Conservation (phyloP, 495 filamentous ascomycete species). For the Trichoderma orchidacearum region DNA sequence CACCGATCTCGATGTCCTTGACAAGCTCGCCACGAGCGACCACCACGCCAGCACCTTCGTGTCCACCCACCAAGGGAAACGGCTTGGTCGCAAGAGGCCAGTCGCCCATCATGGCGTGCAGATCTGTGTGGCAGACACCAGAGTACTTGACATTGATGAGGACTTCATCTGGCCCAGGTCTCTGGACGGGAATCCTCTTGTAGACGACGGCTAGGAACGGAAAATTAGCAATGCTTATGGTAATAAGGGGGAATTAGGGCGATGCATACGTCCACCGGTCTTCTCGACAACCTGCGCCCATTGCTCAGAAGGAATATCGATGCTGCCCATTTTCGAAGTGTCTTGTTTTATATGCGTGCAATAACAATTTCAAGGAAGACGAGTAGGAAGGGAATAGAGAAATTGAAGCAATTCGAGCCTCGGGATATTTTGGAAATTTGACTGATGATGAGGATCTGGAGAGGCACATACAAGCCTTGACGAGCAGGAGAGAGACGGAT, state of each 20-base stretch:
- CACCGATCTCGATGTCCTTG: conserved; percentile 60
- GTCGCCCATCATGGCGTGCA: conserved; percentile 77
- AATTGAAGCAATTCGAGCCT: neutral
- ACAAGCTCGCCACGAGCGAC: conserved; percentile 67
- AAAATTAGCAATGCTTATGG: conserved; percentile 4
- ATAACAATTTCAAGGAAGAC: neutral
- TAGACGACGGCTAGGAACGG: conserved; percentile 41
- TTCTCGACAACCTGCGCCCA: conserved; percentile 80
- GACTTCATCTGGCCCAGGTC: conserved; percentile 76
- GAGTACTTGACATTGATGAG: conserved; percentile 85
- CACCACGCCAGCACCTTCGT: conserved; percentile 81
- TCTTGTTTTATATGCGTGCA: neutral
- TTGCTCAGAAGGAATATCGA: conserved; percentile 56
- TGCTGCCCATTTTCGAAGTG: conserved; percentile 13
- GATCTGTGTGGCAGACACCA: conserved; percentile 85
- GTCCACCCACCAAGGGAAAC: conserved; percentile 78
- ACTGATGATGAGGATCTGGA: too few species aligned
- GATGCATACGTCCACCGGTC: conserved; percentile 53
- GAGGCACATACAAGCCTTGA: too few species aligned
- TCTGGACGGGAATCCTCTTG: conserved; percentile 70
- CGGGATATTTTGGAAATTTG: too few species aligned
- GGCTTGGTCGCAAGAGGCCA: conserved; percentile 67
- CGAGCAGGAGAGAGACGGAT: too few species aligned
- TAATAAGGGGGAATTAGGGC: conserved; percentile 6
- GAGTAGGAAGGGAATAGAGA: neutral